Conservation (phyloP, 805 yeast genomes). For the Cyberlindnera veronae region DNA sequence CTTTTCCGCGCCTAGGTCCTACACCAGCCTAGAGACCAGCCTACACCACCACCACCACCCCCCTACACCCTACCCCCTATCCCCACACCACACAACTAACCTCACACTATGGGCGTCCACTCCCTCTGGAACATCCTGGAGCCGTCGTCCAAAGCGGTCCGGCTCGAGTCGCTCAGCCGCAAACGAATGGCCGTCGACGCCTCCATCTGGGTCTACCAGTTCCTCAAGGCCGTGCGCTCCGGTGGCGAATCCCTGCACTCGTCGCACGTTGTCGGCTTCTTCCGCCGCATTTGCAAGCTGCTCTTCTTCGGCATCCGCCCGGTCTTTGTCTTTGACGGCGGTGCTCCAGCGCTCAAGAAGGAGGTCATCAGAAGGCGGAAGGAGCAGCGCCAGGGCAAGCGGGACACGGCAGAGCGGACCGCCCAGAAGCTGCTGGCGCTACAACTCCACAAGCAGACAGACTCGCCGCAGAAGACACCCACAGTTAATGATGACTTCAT, state of each 20-base stretch:
- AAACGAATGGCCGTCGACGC: conserved; percentile 92
- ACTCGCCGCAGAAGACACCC: not conserved
- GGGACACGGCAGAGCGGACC: conserved; percentile 64
- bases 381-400: conserved; percentile 69
- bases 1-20: not conserved
- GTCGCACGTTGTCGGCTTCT: conserved; percentile 94
- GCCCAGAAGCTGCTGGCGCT: conserved; percentile 80
- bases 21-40: not conserved
- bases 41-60: not conserved
- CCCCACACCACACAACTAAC: conserved; percentile 8
- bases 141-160: conserved; percentile 86
- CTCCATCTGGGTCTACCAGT: conserved; percentile 97
- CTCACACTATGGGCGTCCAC: conserved; percentile 78
- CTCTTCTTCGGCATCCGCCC: conserved; percentile 85
- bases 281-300: conserved; percentile 87
- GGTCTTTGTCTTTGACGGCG: conserved; percentile 93
- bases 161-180: conserved; percentile 78
- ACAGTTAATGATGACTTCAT: not conserved
- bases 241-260: conserved; percentile 74
- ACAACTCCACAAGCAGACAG: conserved; percentile 55
- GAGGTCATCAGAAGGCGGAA: conserved; percentile 72
- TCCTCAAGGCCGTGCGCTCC: conserved; percentile 88
- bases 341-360: conserved; percentile 80
- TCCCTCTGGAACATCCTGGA: conserved; percentile 91
- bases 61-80: not conserved